Conservation (phyloP, 352 stramenopile species). For the Plasmopara halstedii region DNA sequence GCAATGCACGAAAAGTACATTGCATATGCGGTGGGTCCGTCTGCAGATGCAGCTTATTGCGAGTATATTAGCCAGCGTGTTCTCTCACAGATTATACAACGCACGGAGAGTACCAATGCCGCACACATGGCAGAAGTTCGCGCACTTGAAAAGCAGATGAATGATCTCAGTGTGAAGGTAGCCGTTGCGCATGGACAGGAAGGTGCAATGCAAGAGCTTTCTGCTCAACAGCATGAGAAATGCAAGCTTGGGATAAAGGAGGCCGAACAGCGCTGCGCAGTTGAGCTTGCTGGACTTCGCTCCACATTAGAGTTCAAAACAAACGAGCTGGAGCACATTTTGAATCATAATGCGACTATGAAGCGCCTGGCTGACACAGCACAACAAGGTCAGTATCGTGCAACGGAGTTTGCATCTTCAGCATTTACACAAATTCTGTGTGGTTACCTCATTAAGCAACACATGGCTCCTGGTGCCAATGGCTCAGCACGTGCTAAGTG, state of each 20-base stretch:
- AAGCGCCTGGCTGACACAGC: constrained; percentile 78
- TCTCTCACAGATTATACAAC: constrained; percentile 64
- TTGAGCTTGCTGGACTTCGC: constrained; percentile 53
- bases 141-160: constrained; percentile 72
- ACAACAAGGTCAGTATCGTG: constrained; percentile 78
- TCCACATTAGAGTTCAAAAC: constrained; percentile 82
- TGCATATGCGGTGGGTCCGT: constrained; percentile 51
- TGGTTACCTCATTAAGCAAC: constrained; percentile 83
- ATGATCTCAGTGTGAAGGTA: constrained; percentile 76
- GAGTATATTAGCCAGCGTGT: constrained; percentile 77
- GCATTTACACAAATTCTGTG: constrained; percentile 62
- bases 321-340: constrained; percentile 80
- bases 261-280: constrained; percentile 61
- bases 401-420: constrained; percentile 74
- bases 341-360: constrained; percentile 85
- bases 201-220: constrained; percentile 76
- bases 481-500: constrained; percentile 50
- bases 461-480: constrained; percentile 39
- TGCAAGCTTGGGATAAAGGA: constrained; percentile 69
- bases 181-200: constrained; percentile 73
- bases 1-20: constrained; percentile 56
- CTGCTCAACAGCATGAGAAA: constrained; percentile 69
- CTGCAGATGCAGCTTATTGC: constrained; percentile 73
- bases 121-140: constrained; percentile 73
- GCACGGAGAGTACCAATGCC: constrained; percentile 62